Percentiles rank a stretch among this genome's conserved stretches.
phyloP scores from a whole-genome alignment of 352 stramenopile species.

The Peronospora belbahrii region DNA sequence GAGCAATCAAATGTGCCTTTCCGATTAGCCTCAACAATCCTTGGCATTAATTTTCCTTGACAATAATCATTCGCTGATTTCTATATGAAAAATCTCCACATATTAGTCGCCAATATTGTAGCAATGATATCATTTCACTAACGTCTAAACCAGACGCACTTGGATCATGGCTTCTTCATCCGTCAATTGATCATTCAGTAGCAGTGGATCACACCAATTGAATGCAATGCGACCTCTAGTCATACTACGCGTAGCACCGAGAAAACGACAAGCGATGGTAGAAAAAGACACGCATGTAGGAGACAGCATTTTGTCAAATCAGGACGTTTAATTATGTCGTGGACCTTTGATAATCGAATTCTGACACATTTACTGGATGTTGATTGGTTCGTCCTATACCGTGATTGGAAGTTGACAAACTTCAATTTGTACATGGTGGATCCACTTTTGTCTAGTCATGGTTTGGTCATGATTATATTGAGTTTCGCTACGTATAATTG shows the following conservation, averaged over 20 bases:
- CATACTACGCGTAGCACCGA: conserved; percentile 35
- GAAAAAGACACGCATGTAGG: conserved; percentile 25
- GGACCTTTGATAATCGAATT: too few species aligned
- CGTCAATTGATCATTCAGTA: conserved; percentile 70
- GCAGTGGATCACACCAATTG: conserved; percentile 78
- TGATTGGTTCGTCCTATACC: conserved; percentile 31
- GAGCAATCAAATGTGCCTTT: conserved; percentile 90
- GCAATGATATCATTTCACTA: not conserved
- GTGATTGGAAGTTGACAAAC: conserved; percentile 16
- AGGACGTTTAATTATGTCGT: too few species aligned
- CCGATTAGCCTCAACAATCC: conserved; percentile 92
- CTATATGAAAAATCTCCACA: conserved; percentile 24
- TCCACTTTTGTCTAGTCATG: too few species aligned
- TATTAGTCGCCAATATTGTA: conserved; percentile 3
- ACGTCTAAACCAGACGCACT: conserved; percentile 24
- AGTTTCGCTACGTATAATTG: too few species aligned
- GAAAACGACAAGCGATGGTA: conserved; percentile 8
- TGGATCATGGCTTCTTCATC: conserved; percentile 90
- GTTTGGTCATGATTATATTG: too few species aligned
- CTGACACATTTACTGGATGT: conserved; percentile 1
- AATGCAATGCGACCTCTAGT: conserved; percentile 44
- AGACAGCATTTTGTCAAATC: conserved; percentile 17
- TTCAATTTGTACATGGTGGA: not conserved
- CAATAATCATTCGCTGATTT: conserved; percentile 92
- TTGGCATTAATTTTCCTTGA: conserved; percentile 89